A percentile compares a stretch with the other conserved stretches of the same genome.
Conservation (phyloP, 1,284 basidiomycete genomes). For the Austroboletus novae-zelandiae region DNA sequence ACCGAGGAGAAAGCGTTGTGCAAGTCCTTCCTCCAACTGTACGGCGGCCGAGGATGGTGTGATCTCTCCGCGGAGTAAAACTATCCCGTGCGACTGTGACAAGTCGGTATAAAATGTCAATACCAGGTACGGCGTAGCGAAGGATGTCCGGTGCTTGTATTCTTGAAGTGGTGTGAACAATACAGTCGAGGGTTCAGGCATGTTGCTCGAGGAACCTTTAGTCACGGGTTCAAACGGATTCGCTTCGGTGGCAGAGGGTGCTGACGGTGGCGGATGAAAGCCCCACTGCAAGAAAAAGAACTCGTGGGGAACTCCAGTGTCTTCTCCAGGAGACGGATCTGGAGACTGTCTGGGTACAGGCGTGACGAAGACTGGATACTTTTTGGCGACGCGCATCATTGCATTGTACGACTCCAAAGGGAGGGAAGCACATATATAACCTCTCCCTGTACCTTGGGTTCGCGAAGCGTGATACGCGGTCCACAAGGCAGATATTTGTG, state of each 20-base stretch:
- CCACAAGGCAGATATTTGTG: no score
- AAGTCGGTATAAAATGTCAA: conserved; percentile 94
- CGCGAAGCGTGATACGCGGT: no score
- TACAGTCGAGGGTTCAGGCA: conserved; percentile 64
- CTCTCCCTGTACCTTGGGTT: no score
- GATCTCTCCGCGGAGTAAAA: conserved; percentile 91
- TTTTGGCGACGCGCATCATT: no score
- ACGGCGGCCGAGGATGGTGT: conserved; percentile 53
- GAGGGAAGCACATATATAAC: no score
- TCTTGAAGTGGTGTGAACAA: conserved; percentile 94
- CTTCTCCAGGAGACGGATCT: no score
- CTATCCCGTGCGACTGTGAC: conserved; percentile 73
- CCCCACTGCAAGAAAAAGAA: conserved; percentile 90
- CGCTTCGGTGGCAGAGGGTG: conserved; percentile 37
- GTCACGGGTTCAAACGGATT: conserved; percentile 42
- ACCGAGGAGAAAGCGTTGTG: conserved; percentile 55
- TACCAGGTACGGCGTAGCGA: conserved; percentile 89
- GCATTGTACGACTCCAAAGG: no score
- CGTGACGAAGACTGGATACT: no score
- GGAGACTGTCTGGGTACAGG: no score
- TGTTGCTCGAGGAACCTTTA: conserved; percentile 25
- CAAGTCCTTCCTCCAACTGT: conserved; percentile 7
- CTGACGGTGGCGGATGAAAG: conserved; percentile 66
- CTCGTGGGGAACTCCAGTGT: conserved; percentile 38
- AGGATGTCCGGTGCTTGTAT: conserved; percentile 86